phyloP scores from a whole-genome alignment of 495 filamentous ascomycete genomes.

The Cetradonia linearis region DNA sequence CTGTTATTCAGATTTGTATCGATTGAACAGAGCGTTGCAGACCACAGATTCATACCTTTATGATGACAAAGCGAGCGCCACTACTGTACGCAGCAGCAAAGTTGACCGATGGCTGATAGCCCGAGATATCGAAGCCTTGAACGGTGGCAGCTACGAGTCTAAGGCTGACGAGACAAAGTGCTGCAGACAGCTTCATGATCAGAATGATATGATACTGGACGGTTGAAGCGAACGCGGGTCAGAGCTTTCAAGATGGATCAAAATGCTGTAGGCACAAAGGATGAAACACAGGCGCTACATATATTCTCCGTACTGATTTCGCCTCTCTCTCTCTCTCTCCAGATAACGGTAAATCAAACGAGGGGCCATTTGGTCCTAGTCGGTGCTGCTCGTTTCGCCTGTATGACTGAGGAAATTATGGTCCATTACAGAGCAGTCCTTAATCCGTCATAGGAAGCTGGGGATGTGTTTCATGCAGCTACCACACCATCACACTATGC shows the following conservation, averaged over 20 bases:
- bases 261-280: not conserved
- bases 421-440: not conserved
- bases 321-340: no score
- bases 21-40: not conserved
- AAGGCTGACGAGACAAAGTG: not conserved
- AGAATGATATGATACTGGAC: not conserved
- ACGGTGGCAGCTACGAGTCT: constrained; percentile 31
- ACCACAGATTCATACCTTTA: constrained; percentile 41
- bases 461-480: constrained; percentile 2
- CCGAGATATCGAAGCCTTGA: constrained; percentile 56
- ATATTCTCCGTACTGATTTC: not conserved
- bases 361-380: not conserved
- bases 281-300: not conserved
- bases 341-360: not conserved
- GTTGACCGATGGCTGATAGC: constrained; percentile 49
- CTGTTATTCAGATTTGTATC: not conserved
- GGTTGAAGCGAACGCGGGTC: not conserved
- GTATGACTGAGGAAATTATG: not conserved
- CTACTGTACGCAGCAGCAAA: constrained; percentile 43
- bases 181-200: constrained; percentile 1
- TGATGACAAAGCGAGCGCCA: constrained; percentile 58
- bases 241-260: not conserved
- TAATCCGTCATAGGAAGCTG: not conserved
- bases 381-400: not conserved
- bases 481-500: not conserved